phyloP scores from a whole-genome alignment of 306 rosid genomes.

The Begonia peltatifolia region DNA sequence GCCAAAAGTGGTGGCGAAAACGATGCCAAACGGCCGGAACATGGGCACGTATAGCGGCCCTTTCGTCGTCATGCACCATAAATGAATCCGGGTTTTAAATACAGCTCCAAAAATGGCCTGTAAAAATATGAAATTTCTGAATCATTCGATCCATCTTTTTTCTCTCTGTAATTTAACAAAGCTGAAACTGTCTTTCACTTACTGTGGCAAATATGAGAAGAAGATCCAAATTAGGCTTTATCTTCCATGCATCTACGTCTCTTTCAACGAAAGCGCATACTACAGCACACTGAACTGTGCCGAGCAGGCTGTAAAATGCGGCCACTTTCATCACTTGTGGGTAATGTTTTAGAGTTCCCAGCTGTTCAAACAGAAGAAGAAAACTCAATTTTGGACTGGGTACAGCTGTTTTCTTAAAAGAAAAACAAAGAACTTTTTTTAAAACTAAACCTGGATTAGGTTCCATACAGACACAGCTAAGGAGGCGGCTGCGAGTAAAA shows the following conservation, averaged over 20 bases:
- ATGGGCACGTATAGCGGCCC: slow-evolving; percentile 19
- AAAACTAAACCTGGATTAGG: slow-evolving; percentile 16
- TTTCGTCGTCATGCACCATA: slow-evolving; percentile 15
- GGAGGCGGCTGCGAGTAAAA: slow-evolving; percentile 9
- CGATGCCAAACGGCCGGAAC: slow-evolving; percentile 20
- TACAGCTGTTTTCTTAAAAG: too few relatives aligned
- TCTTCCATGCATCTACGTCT: slow-evolving; percentile 14
- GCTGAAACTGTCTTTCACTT: slow-evolving; percentile 1
- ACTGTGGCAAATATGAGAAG: slow-evolving; percentile 17
- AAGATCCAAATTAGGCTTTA: slow-evolving; percentile 6
- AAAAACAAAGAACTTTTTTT: not conserved
- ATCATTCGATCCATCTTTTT: not conserved
- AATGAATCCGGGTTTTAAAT: slow-evolving; percentile 9
- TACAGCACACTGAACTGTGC: slow-evolving; percentile 9
- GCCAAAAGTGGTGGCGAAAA: slow-evolving; percentile 14
- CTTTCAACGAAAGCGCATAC: slow-evolving; percentile 13
- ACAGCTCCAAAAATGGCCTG: slow-evolving; percentile 14
- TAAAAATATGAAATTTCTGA: not conserved
- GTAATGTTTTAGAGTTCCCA: slow-evolving; percentile 1
- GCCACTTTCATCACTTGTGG: slow-evolving; percentile 15
- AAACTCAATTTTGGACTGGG: not conserved
- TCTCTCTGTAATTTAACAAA: not conserved
- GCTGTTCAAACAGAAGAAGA: too few relatives aligned
- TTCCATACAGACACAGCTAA: slow-evolving; percentile 14
- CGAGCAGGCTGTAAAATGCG: slow-evolving; percentile 9